Percentiles rank a stretch among this genome's conserved stretches.
Conservation (phyloP, 129 eudicot species). For the Tagetes patula region DNA sequence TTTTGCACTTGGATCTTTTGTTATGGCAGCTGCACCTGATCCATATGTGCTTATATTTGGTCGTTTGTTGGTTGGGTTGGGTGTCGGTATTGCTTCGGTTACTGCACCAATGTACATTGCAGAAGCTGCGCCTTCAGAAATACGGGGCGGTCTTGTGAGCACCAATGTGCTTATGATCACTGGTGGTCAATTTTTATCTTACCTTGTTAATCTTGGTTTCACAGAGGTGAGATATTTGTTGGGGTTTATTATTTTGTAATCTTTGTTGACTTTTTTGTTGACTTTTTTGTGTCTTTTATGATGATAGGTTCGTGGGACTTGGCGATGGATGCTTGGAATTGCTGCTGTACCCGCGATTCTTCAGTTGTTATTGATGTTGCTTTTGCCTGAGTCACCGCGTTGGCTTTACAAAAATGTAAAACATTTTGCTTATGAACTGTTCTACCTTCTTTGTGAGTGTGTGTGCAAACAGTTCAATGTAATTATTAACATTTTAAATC, state of each 20-base stretch:
- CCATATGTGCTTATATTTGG: conserved; percentile 62
- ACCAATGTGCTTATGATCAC: conserved; percentile 67
- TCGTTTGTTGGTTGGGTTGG: conserved; percentile 60
- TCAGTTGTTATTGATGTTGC: conserved; percentile 59
- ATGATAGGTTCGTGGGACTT: conserved; percentile 59
- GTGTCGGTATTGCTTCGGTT: conserved; percentile 84
- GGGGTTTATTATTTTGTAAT: not conserved
- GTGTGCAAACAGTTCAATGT: not conserved
- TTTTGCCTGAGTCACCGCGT: conserved; percentile 76
- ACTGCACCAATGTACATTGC: conserved; percentile 75
- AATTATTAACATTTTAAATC: not conserved
- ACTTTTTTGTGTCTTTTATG: not conserved
- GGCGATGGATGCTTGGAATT: conserved; percentile 87
- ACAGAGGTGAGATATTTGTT: conserved; percentile 36
- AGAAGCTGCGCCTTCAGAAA: conserved; percentile 68
- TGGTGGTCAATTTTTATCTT: conserved; percentile 73
- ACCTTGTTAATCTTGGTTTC: conserved; percentile 71
- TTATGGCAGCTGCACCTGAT: conserved; percentile 66
- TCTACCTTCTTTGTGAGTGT: not conserved
- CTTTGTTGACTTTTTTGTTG: not conserved
- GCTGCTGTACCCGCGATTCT: conserved; percentile 69
- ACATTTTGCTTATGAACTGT: not conserved
- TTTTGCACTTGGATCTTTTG: conserved; percentile 54
- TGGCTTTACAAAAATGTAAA: conserved; percentile 68
- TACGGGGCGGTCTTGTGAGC: conserved; percentile 72